Percentiles rank a stretch among this genome's conserved stretches.
Conservation (phyloP, 805 yeast species). For the Torulaspora maleeae region DNA sequence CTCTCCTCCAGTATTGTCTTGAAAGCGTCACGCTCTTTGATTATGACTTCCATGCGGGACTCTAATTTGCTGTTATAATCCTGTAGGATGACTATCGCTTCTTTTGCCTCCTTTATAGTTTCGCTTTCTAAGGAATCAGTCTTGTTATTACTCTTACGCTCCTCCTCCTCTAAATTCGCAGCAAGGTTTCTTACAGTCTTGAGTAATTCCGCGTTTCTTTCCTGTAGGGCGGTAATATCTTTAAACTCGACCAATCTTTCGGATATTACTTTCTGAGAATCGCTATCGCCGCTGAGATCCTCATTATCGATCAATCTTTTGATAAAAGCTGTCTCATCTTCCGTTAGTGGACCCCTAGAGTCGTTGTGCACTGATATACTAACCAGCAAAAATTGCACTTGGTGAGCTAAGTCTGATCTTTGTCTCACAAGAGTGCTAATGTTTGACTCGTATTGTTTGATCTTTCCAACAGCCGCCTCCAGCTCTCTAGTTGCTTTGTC, state of each 20-base stretch:
- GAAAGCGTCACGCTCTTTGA: slow-evolving; percentile 68
- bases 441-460: slow-evolving; percentile 35
- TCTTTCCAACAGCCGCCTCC: slow-evolving; percentile 18
- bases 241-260: slow-evolving; percentile 70
- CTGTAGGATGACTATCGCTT: slow-evolving; percentile 60
- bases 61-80: slow-evolving; percentile 51
- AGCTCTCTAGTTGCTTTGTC: slow-evolving; percentile 35
- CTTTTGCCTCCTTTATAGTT: slow-evolving; percentile 59
- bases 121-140: slow-evolving; percentile 37
- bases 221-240: slow-evolving; percentile 61
- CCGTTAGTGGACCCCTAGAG: slow-evolving; percentile 56
- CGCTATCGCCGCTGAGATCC: slow-evolving; percentile 43
- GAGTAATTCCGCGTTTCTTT: slow-evolving; percentile 69
- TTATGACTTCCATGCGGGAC: slow-evolving; percentile 48
- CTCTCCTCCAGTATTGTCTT: slow-evolving; percentile 26
- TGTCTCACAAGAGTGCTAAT: slow-evolving; percentile 48
- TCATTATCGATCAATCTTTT: slow-evolving; percentile 44
- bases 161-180: slow-evolving; percentile 61
- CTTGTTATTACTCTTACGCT: slow-evolving; percentile 33
- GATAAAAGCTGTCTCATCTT: slow-evolving; percentile 61
- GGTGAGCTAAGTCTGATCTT: slow-evolving; percentile 71
- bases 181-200: slow-evolving; percentile 68
- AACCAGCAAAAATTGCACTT: slow-evolving; percentile 68
- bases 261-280: slow-evolving; percentile 67
- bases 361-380: slow-evolving; percentile 57